phyloP scores from a whole-genome alignment of 1,284 basidiomycete species.

The Cystobasidiaceae sp. region DNA sequence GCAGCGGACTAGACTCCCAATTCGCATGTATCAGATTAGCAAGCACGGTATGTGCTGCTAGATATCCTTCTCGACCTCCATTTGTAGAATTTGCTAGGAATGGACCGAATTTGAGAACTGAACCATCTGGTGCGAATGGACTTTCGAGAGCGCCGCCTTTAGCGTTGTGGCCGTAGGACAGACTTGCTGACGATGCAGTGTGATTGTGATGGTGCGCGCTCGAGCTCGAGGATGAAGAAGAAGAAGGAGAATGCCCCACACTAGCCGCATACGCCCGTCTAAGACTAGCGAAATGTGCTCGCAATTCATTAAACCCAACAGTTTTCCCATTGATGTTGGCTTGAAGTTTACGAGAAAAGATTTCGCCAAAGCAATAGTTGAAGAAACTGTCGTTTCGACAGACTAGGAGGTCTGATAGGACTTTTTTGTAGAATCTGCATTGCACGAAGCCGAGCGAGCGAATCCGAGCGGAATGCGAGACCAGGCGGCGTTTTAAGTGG shows the following conservation, averaged over 20 bases:
- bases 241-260: background rate
- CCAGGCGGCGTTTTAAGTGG: background rate
- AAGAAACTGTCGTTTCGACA: slow-evolving; percentile 27
- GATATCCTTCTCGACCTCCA: slow-evolving; percentile 25
- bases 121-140: slow-evolving; percentile 4
- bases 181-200: background rate
- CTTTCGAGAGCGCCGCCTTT: too few relatives aligned
- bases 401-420: slow-evolving; percentile 20
- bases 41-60: slow-evolving; percentile 23
- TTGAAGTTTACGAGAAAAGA: slow-evolving; percentile 19
- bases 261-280: slow-evolving; percentile 5
- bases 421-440: slow-evolving; percentile 31
- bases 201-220: background rate
- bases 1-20: background rate
- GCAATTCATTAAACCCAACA: slow-evolving; percentile 16
- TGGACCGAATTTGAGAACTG: slow-evolving; percentile 20
- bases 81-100: slow-evolving; percentile 14
- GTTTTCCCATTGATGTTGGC: slow-evolving; percentile 16
- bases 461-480: background rate
- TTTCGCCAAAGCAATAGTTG: slow-evolving; percentile 26
- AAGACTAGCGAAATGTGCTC: slow-evolving; percentile 7
- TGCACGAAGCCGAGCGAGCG: background rate
- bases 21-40: slow-evolving; percentile 11
- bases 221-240: slow-evolving; percentile 1
- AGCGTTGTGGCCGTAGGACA: background rate